These are phyloP conservation scores for Lepiota brunneoincarnata DNA, from an alignment of 768 basidiomycete species.

Conservation along the genomic window DNA sequence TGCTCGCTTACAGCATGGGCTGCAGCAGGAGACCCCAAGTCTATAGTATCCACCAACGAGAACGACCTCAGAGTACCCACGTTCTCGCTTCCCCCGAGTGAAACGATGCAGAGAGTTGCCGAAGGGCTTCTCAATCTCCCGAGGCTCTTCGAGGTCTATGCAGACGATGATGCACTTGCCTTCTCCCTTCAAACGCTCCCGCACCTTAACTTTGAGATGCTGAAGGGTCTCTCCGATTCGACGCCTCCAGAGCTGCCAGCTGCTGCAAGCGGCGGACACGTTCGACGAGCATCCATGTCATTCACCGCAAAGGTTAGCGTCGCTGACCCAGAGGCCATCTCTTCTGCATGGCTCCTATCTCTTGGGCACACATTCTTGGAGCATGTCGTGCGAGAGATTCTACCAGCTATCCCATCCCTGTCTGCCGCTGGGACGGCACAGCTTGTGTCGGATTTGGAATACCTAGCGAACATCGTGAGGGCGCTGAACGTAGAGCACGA, in stretches of 20 bases:
- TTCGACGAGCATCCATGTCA: slow-evolving; percentile 14
- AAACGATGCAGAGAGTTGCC: slow-evolving; percentile 82
- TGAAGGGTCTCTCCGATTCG: slow-evolving; percentile 46
- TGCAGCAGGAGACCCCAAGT: slow-evolving; percentile 45
- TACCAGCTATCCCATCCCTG: slow-evolving; percentile 70
- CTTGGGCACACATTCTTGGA: slow-evolving; percentile 79
- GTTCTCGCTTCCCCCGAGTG: slow-evolving; percentile 91
- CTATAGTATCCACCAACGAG: slow-evolving; percentile 35
- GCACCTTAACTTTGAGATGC: slow-evolving; percentile 55
- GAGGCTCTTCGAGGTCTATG: slow-evolving; percentile 91
- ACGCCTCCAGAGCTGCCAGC: slow-evolving; percentile 23
- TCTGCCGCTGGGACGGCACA: slow-evolving; percentile 74
- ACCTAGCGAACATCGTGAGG: slow-evolving; percentile 85
- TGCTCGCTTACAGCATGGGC: slow-evolving; percentile 68
- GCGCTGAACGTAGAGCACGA: slow-evolving; percentile 88
- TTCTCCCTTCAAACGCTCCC: slow-evolving; percentile 87
- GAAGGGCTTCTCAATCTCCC: slow-evolving; percentile 96
- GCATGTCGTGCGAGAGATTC: slow-evolving; percentile 64
- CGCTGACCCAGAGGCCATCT: slow-evolving; percentile 75
- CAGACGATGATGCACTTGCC: slow-evolving; percentile 84
- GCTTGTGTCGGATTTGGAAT: slow-evolving; percentile 82
- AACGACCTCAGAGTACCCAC: slow-evolving; percentile 74
- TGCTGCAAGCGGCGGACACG: slow-evolving; percentile 19
- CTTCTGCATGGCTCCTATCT: slow-evolving; percentile 89
- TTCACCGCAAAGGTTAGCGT: slow-evolving; percentile 25